Conservation (phyloP, 73 alveolate genomes). For the Tetrahymena borealis region DNA sequence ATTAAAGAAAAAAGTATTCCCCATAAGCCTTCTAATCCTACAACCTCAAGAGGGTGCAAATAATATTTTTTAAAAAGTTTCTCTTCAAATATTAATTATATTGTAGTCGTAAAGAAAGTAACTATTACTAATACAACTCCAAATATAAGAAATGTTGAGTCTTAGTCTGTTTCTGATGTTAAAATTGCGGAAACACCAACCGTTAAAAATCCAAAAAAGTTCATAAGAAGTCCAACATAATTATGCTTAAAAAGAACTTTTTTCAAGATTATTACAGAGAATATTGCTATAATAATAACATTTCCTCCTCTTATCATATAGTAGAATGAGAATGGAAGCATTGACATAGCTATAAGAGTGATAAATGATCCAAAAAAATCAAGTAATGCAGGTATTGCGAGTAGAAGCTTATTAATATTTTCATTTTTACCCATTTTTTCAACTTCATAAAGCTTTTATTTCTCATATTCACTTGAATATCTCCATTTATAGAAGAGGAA, state of each 20-base stretch:
- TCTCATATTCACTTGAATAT: not conserved
- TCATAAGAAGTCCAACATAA: conserved; percentile 1
- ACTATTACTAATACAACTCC: conserved; percentile 1
- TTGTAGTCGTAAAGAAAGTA: conserved; percentile 5
- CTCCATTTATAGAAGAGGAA: conserved; percentile 7
- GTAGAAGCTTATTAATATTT: not conserved
- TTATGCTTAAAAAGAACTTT: not conserved
- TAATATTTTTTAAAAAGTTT: conserved; percentile 7
- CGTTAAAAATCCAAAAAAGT: conserved; percentile 5
- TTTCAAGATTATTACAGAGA: conserved; percentile 14
- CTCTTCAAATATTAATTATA: conserved; percentile 21
- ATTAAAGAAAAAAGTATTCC: conserved; percentile 4
- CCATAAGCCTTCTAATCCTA: conserved; percentile 43
- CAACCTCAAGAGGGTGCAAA: conserved; percentile 20
- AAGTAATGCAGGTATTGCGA: not conserved
- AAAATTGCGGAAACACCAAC: conserved; percentile 27
- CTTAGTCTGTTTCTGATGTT: conserved; percentile 11
- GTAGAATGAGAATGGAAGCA: conserved; percentile 8
- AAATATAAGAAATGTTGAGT: not conserved
- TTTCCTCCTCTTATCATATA: conserved; percentile 21
- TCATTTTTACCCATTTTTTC: conserved; percentile 6
- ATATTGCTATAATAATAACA: conserved; percentile 12
- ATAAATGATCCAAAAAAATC: conserved; percentile 3
- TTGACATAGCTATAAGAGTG: conserved; percentile 4
- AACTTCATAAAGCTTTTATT: not conserved